Percentiles rank a stretch among this genome's conserved stretches.
Evolutionary conservation across 1,284 basidiomycete genomes (phyloP).

Genomic region (Austroboletus novae-zelandiae): DNA sequence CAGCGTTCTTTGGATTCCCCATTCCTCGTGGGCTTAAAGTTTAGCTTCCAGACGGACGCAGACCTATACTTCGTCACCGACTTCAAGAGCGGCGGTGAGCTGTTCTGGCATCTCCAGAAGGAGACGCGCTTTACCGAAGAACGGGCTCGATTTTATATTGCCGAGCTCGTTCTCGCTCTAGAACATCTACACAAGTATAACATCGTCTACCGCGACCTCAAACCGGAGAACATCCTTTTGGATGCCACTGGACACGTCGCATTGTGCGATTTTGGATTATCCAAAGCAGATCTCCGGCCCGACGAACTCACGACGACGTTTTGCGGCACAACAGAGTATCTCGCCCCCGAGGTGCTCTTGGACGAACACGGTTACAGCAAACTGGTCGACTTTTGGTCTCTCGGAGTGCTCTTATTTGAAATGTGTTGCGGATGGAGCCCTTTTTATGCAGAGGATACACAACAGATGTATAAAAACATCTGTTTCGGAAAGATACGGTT

Average conservation of each 20-base stretch:
- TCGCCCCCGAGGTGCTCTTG: constrained; percentile 97
- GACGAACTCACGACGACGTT: constrained; percentile 98
- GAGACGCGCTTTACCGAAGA: constrained; percentile 94
- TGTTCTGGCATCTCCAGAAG: constrained; percentile 97
- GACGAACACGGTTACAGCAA: constrained; percentile 99
- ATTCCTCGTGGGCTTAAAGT: constrained; percentile 98
- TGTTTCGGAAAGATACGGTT: constrained; percentile 99
- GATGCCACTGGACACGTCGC: constrained; percentile 98
- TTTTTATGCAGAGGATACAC: constrained; percentile 99
- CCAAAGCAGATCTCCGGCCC: constrained; percentile 91
- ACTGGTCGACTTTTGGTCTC: constrained; percentile 98
- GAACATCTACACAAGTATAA: constrained; percentile 97
- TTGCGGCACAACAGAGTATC: constrained; percentile 96
- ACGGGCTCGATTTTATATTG: constrained; percentile 92
- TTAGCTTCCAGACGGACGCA: constrained; percentile 95
- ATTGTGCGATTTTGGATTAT: constrained; percentile 95
- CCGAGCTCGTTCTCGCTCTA: constrained; percentile 89
- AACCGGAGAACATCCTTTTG: constrained; percentile 96
- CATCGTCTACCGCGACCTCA: constrained; percentile 97
- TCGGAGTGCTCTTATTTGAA: constrained; percentile 90
- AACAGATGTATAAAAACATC: constrained; percentile 99
- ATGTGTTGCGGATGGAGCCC: constrained; percentile 99
- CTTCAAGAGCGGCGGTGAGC: constrained; percentile 98
- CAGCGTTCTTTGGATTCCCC: constrained; percentile 93
- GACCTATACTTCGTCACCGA: constrained; percentile 98